phyloP scores from a whole-genome alignment of 1,284 basidiomycete species.

The Sanghuangporus weigelae region DNA sequence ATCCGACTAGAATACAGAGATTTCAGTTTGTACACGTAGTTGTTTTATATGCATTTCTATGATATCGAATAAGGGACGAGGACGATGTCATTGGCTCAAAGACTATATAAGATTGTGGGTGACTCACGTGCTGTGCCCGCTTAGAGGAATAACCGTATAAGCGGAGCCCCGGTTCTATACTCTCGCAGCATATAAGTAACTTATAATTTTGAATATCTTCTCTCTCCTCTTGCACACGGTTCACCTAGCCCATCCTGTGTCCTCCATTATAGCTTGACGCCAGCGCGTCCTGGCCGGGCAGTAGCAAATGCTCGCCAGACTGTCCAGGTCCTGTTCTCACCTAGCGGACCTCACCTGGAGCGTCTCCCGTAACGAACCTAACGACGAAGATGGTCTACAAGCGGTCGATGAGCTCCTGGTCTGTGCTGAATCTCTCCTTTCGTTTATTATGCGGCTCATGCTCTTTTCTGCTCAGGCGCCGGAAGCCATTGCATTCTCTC shows the following conservation, averaged over 20 bases:
- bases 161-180: background rate
- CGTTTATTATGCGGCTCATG: background rate
- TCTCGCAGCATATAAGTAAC: background rate
- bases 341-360: constrained; percentile 1
- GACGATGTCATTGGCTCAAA: background rate
- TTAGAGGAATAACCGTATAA: constrained; percentile 7
- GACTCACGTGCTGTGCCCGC: background rate
- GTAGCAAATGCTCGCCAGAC: constrained; percentile 15
- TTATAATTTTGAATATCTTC: too few relatives aligned
- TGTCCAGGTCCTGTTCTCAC: constrained; percentile 4
- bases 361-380: background rate
- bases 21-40: background rate
- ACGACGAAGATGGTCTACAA: background rate
- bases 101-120: background rate
- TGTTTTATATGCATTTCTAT: too few relatives aligned
- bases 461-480: background rate
- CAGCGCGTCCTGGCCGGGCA: constrained; percentile 1
- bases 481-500: constrained; percentile 6
- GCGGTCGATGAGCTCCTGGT: background rate
- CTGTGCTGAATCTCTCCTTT: background rate
- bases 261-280: background rate
- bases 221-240: background rate
- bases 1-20: background rate
- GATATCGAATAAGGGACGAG: too few relatives aligned
- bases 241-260: background rate